A percentile compares a stretch with the other conserved stretches of the same genome.
phyloP scores from a whole-genome alignment of 306 rosid species.

The Cucurbita maxima region DNA sequence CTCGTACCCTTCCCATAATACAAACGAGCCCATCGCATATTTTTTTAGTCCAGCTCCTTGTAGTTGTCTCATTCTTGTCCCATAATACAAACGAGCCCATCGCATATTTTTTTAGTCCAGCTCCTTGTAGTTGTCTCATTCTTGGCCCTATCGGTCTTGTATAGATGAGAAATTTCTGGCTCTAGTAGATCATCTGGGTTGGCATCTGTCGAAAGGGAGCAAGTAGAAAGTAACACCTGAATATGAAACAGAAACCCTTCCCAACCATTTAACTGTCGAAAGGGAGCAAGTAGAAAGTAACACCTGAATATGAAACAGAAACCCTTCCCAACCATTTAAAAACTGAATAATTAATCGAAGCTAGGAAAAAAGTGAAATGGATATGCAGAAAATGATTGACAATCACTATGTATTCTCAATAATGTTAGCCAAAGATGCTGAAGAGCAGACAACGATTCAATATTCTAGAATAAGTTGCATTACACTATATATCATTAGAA shows the following conservation, averaged over 20 bases:
- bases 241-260: slow-evolving; percentile 37
- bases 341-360: slow-evolving; percentile 15
- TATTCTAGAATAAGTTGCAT: background rate
- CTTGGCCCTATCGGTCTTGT: slow-evolving; percentile 63
- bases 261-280: slow-evolving; percentile 59
- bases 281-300: slow-evolving; percentile 75
- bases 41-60: slow-evolving; percentile 88
- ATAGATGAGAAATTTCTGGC: slow-evolving; percentile 78
- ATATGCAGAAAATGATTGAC: background rate
- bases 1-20: slow-evolving; percentile 18
- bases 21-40: slow-evolving; percentile 72
- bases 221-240: slow-evolving; percentile 51
- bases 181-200: slow-evolving; percentile 79
- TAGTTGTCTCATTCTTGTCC: slow-evolving; percentile 75
- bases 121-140: slow-evolving; percentile 86
- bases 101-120: slow-evolving; percentile 85
- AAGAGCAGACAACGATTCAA: background rate
- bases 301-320: slow-evolving; percentile 26
- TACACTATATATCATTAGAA: background rate
- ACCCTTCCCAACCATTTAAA: slow-evolving; percentile 52
- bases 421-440: background rate
- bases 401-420: background rate
- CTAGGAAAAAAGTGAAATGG: background rate
- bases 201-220: slow-evolving; percentile 78
- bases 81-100: slow-evolving; percentile 62